Conservation (phyloP, 331 rosid genomes). For the Saraca asoca region DNA sequence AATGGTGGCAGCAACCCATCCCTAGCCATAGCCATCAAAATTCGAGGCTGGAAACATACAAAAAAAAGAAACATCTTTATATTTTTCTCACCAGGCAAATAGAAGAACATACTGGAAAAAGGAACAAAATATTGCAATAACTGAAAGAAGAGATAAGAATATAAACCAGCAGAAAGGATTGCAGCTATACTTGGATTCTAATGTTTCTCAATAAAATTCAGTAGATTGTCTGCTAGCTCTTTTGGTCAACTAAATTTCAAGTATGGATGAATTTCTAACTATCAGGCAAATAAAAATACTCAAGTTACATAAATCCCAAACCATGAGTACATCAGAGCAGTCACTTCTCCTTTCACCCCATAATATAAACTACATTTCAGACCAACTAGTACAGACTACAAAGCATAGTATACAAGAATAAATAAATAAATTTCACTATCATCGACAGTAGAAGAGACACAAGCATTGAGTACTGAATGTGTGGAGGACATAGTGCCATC, state of each 20-base stretch:
- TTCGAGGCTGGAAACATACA: slow-evolving; percentile 81
- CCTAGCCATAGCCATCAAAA: slow-evolving; percentile 96
- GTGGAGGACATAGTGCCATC: no score
- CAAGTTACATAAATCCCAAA: slow-evolving; percentile 3
- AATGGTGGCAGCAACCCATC: slow-evolving; percentile 89
- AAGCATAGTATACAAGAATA: slow-evolving; percentile 5
- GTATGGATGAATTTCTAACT: neutral
- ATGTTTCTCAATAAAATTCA: neutral
- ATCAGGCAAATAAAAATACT: neutral
- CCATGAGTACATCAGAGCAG: slow-evolving; percentile 1
- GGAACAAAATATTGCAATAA: neutral
- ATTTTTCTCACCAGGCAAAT: slow-evolving; percentile 9
- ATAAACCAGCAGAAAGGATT: slow-evolving; percentile 24
- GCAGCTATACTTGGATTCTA: slow-evolving; percentile 16
- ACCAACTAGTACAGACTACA: neutral
- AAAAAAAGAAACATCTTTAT: slow-evolving; percentile 15
- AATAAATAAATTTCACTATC: neutral
- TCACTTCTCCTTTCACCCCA: slow-evolving; percentile 1
- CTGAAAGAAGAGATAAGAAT: slow-evolving; percentile 10
- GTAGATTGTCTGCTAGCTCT: neutral
- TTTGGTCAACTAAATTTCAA: neutral
- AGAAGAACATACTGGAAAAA: neutral
- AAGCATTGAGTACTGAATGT: no score
- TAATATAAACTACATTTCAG: slow-evolving; percentile 9
- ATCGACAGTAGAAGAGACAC: neutral